Percentiles rank a stretch among this genome's conserved stretches.
Evolutionary conservation across 371 early-diverging fungal genomes (phyloP).

Genomic region (Apophysomyces trapeziformis): DNA sequence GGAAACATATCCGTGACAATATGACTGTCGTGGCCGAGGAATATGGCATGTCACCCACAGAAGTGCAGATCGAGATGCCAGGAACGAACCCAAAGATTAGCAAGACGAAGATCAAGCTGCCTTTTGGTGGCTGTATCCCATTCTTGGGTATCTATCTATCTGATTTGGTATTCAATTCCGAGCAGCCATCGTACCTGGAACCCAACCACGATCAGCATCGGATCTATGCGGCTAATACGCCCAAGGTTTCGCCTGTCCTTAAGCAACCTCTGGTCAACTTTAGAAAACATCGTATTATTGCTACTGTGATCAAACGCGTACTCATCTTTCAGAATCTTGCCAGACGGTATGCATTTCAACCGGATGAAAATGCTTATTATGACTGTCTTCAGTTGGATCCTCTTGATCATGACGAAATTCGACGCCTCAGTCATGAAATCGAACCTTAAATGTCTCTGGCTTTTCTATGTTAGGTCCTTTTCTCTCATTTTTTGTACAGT

Average conservation of each 20-base stretch:
- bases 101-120: constrained; percentile 40
- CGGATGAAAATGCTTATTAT: constrained; percentile 45
- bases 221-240: constrained; percentile 29
- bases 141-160: constrained; percentile 71
- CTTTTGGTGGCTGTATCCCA: constrained; percentile 64
- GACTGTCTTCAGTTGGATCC: constrained; percentile 38
- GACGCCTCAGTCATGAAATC: constrained; percentile 31
- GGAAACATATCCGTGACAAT: constrained; percentile 67
- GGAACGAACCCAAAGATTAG: constrained; percentile 35
- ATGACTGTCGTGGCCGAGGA: constrained; percentile 68
- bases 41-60: constrained; percentile 49
- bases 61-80: constrained; percentile 45
- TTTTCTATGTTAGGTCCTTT: background rate
- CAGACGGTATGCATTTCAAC: constrained; percentile 58
- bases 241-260: constrained; percentile 27
- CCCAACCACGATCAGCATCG: constrained; percentile 33
- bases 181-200: constrained; percentile 60
- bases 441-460: constrained; percentile 12
- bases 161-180: constrained; percentile 69
- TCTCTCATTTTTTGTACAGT: background rate
- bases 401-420: constrained; percentile 40
- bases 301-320: constrained; percentile 67
- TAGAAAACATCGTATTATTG: constrained; percentile 66
- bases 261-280: constrained; percentile 64
- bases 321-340: constrained; percentile 64